Evolutionary conservation across 768 basidiomycete species (phyloP), one percentile per base, ranked within the genome.

Genomic region (Xanthoconium stramineum): DNA sequence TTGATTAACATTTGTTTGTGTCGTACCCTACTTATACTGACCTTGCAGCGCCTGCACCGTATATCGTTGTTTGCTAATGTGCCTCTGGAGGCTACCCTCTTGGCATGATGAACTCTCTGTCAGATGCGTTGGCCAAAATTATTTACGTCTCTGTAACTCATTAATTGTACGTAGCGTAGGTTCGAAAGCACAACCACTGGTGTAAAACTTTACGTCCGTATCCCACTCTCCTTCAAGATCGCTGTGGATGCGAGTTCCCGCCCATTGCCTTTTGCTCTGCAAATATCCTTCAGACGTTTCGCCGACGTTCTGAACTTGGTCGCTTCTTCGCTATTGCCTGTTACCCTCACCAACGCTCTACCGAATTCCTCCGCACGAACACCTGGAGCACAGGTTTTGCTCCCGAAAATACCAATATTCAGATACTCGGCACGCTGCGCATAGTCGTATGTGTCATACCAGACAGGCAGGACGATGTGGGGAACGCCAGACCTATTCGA

Each of bases 401-500:
- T 24, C 24, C 24, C 24, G 24, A 24, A 24, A 24, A 24, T 24
- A 24, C 24, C 24, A 4, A 24, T 24, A 24, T 24, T 24, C 24
- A 24, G 24, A 24, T 24, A 24, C 24, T 24, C 24, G 24, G 24
- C 24, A 24, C 24, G 24, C 24, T 24, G 24, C 11, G 45, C 44
- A 11, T 52, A 53, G 24, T 43, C 24, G 24, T 24, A 24, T 4
- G 52, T 60, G 38, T 60, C 61, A 7, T 14, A 49, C 58, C 58
- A 60, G n/a, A 54, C 52, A 0, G 61, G 42, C 12, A 64, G 62
- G 15, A 24, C 24, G 24, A 24, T 24, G 24, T 24, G 24, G 24
- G 24, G 24, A 24, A 24, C 14, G 1, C 62, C 62, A 39, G 52
- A 64, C 52, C 62, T 63, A 14, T 42, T 19, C n/a, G 20, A 50